Conservation (phyloP, 1,284 basidiomycete species). For the Coniferiporia sulphurascens region DNA sequence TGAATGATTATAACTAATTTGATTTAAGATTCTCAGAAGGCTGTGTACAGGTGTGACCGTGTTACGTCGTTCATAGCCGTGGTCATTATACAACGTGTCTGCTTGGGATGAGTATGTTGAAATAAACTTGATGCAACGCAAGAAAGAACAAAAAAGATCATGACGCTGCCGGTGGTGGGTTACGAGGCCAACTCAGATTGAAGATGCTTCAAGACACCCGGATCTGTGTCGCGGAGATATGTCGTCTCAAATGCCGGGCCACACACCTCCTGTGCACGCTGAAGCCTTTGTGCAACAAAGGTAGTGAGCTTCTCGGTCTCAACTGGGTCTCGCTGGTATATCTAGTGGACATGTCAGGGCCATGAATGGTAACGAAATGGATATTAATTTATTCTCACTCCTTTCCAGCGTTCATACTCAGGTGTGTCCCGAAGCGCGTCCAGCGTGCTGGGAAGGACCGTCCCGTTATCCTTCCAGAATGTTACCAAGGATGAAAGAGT, state of each 20-base stretch:
- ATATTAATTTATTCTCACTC: conserved; percentile 37
- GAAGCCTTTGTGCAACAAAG: conserved; percentile 52
- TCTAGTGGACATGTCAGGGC: conserved; percentile 34
- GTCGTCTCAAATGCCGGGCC: conserved; percentile 52
- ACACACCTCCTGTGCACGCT: conserved; percentile 51
- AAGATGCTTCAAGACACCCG: conserved; percentile 64
- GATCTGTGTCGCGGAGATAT: conserved; percentile 63
- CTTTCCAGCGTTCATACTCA: conserved; percentile 66
- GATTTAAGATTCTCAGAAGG: too few relatives aligned
- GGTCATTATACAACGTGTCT: background rate
- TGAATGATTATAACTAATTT: background rate
- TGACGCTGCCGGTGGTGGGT: background rate
- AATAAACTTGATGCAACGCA: background rate
- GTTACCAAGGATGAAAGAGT: conserved; percentile 37
- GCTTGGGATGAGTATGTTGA: background rate
- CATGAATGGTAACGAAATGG: background rate
- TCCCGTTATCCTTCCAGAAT: conserved; percentile 59
- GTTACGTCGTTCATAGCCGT: background rate
- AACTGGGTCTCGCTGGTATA: conserved; percentile 65
- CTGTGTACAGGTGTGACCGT: background rate
- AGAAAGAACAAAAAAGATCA: background rate
- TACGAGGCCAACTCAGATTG: conserved; percentile 45
- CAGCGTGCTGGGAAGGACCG: conserved; percentile 29
- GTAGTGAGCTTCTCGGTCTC: conserved; percentile 55
- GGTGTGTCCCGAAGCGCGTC: conserved; percentile 56